phyloP scores from a whole-genome alignment of 2,329 filamentous ascomycete genomes.

The Botryotinia globosa region DNA sequence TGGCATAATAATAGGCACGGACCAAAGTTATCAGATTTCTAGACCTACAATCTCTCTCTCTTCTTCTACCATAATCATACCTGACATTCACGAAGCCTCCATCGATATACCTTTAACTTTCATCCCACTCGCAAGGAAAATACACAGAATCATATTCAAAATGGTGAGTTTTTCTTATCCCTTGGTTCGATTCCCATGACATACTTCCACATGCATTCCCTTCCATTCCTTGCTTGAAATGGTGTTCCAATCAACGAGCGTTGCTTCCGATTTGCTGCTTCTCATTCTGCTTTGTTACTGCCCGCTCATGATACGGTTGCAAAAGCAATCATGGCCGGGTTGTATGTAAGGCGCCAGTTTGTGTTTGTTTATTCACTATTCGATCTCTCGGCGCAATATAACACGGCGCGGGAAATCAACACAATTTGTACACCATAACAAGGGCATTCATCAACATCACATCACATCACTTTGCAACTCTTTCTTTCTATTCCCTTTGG shows the following conservation, averaged over 20 bases:
- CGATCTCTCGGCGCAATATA: neutral
- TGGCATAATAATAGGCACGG: conserved; percentile 8
- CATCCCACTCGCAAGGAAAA: neutral
- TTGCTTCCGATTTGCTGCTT: neutral
- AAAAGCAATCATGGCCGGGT: neutral
- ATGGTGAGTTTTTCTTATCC: conserved; percentile 9
- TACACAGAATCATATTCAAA: neutral
- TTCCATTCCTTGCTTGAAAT: conserved; percentile 7
- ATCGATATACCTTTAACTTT: neutral
- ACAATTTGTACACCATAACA: neutral
- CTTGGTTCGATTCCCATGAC: neutral
- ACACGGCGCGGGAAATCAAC: neutral
- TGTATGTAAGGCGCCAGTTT: neutral
- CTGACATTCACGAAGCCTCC: neutral
- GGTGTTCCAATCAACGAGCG: neutral
- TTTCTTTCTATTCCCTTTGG: neutral
- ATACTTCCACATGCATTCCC: neutral
- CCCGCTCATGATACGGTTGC: neutral
- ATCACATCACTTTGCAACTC: neutral
- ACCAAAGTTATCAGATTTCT: neutral
- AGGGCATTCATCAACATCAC: neutral
- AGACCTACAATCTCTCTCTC: neutral
- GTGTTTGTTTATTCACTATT: neutral
- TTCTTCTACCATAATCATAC: neutral
- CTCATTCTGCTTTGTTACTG: neutral